Evolutionary conservation across 2,329 filamentous ascomycete genomes (phyloP), one percentile per base, ranked within the genome.

Genomic region (Fusarium citri): DNA sequence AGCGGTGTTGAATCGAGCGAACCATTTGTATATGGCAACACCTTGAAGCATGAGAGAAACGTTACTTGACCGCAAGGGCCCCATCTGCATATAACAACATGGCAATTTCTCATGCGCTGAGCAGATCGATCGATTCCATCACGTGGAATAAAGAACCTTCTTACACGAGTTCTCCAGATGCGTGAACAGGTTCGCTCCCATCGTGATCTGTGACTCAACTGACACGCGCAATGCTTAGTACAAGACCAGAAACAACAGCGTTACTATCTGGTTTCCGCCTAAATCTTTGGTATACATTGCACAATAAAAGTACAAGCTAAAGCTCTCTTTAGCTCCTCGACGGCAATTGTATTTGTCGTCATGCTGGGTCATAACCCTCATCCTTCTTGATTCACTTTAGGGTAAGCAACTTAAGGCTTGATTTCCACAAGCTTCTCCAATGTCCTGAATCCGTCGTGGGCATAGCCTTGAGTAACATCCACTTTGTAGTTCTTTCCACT

Each of bases 401-500:
- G 46, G 50, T 50, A 57, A 23, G 45, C 10, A 46, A 3, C 25
- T 67, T 23, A 76, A n/a, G 61, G 46, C 54, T 76, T 66, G 43
- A 76, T 73, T 20, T 74, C 74, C 31, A 87, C 82, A 41, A 91
- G 74, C 67, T 85, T 83, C 78, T 91, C 88, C 55, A 91, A 75
- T 6, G 86, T 86, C 57, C 81, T 82, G 45, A 89, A 89, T 6
- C 85, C 81, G 42, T 91, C 88, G 50, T 89, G 81, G 23, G 86
- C 86, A 80, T 87, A 89, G 2, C 86, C 88, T 41, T 83, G 83
- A 5, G 81, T 81, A 18, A 89, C 81, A 70, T 90, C 88, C 23
- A 91, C 76, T 79, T 89, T 90, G 75, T 87, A 89, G 55, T 79
- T 77, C 34, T 80, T 76, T 20, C 81, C 83, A 14, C 84, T 79